Base-by-base conservation (phyloP, 2,329 filamentous ascomycete genomes). In the Microdochium paspali region DNA sequence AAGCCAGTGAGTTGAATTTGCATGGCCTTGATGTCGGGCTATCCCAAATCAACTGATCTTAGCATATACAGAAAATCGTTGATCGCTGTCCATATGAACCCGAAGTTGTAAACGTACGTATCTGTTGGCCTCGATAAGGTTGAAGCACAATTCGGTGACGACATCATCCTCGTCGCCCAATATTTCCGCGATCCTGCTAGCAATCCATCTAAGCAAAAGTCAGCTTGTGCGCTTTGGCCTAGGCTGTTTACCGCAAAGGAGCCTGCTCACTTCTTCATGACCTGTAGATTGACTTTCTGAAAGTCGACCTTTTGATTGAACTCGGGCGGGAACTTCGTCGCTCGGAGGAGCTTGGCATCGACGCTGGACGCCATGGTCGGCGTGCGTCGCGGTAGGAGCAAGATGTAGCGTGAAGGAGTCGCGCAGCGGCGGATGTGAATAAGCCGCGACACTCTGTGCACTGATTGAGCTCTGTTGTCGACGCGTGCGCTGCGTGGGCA, bases 301-400 rank as follows among this genome's bases (percentile, higher is more conserved):
- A 94, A 95, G 72, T 98, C 90, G 54, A 98, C 93, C 72, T 96
- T 96, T 64, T 87, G 83, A 62, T 80, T 91, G 70, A 97, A 98
- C 62, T 96, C 90, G 7, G 84, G 77, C 43, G 93, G 93, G 54
- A 96, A 97, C 62, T 94, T 96, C 48, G 90, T 97, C 66, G 84
- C 84, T 75, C 85, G 87, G 48, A 96, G 72, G 59, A 95, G 79
- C 73, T 94, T 95, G 54, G 87, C 84, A 67, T 96, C 91, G 52
- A 93, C 88, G 54, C 82, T 86, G 47, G 85, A 84, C 57, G 87
- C 85, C 88, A 93, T 93, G 54, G 53, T 71, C 24, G 53, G 3
- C 13, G 28, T 12, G 18, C 24, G 15, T 40, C 18, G n/a, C 5
- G 10, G 18, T 9, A 15, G 18, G 20, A 7, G 7, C 6, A 7